A percentile compares a stretch with the other conserved stretches of the same genome.
Evolutionary conservation across 140 eudicot genomes (phyloP).

Genomic region (Flaveria floridana): DNA sequence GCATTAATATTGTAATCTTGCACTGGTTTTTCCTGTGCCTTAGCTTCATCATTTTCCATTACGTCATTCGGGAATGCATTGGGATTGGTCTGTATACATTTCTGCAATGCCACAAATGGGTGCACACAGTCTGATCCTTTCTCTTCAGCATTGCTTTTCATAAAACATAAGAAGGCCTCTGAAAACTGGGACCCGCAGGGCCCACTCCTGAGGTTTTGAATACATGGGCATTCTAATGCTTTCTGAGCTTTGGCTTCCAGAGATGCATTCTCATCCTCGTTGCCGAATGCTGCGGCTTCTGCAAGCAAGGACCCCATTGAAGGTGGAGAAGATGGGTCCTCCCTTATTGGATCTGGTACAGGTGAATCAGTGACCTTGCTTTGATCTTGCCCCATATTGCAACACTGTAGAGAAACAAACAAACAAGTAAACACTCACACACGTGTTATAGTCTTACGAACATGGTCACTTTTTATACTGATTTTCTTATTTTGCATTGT

Average conservation of each 20-base stretch:
- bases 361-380: slow-evolving; percentile 30
- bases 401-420: slow-evolving; percentile 1
- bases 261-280: slow-evolving; percentile 53
- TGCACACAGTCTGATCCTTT: slow-evolving; percentile 95
- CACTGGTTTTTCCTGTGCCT: slow-evolving; percentile 45
- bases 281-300: slow-evolving; percentile 86
- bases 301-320: slow-evolving; percentile 50
- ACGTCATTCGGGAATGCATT: slow-evolving; percentile 67
- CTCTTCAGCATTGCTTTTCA: slow-evolving; percentile 87
- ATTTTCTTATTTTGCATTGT: background rate
- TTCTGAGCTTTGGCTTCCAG: slow-evolving; percentile 72
- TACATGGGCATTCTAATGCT: slow-evolving; percentile 94
- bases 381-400: slow-evolving; percentile 42
- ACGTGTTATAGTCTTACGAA: background rate
- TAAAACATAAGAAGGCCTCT: slow-evolving; percentile 79
- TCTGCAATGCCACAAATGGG: slow-evolving; percentile 87
- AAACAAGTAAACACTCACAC: background rate
- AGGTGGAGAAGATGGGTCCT: slow-evolving; percentile 26
- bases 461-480: background rate
- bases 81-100: slow-evolving; percentile 66
- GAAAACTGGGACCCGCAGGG: slow-evolving; percentile 88
- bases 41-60: slow-evolving; percentile 49
- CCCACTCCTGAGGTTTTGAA: slow-evolving; percentile 73
- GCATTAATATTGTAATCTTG: slow-evolving; percentile 56
- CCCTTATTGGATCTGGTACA: slow-evolving; percentile 18